These are phyloP conservation scores for Amanita fuliginea DNA, from an alignment of 768 basidiomycete genomes.

Conservation along the genomic window DNA sequence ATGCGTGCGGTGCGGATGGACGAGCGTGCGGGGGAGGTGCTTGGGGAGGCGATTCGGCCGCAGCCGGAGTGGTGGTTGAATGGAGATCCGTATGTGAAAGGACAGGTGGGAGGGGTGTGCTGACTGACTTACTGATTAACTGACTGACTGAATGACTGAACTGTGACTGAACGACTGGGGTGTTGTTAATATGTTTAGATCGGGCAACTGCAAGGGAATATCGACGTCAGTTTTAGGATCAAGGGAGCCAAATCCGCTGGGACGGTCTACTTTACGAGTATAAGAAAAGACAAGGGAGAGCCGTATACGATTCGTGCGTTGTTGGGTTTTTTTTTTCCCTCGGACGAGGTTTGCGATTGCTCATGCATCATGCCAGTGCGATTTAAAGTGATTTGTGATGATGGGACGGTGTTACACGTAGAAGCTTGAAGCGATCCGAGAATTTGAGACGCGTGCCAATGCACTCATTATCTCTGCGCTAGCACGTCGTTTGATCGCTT, in stretches of 20 bases:
- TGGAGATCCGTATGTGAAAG: conserved; percentile 61
- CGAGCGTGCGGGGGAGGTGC: conserved; percentile 31
- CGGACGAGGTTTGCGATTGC: not conserved
- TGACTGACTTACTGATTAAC: too few species aligned
- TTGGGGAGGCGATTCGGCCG: conserved; percentile 58
- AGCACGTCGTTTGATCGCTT: too few species aligned
- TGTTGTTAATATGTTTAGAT: conserved; percentile 29
- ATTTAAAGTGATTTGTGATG: conserved; percentile 56
- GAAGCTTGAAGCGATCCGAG: conserved; percentile 12
- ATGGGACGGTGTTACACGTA: conserved; percentile 39
- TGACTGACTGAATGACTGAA: too few species aligned
- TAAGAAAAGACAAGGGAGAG: conserved; percentile 62
- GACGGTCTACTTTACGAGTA: conserved; percentile 77
- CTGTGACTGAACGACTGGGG: too few species aligned
- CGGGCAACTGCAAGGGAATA: conserved; percentile 62
- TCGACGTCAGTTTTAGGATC: conserved; percentile 68
- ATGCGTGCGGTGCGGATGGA: conserved; percentile 48
- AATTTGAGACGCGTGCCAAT: too few species aligned
- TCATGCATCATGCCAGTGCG: conserved; percentile 41
- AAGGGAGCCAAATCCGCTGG: conserved; percentile 58
- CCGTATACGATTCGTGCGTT: conserved; percentile 58
- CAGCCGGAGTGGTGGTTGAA: conserved; percentile 69
- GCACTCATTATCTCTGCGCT: too few species aligned
- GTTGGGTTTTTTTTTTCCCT: not conserved
- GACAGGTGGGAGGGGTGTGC: conserved; percentile 37